Percentiles rank a stretch among this genome's conserved stretches.
Conservation (phyloP, 495 filamentous ascomycete genomes). For the Penicillium canariense region DNA sequence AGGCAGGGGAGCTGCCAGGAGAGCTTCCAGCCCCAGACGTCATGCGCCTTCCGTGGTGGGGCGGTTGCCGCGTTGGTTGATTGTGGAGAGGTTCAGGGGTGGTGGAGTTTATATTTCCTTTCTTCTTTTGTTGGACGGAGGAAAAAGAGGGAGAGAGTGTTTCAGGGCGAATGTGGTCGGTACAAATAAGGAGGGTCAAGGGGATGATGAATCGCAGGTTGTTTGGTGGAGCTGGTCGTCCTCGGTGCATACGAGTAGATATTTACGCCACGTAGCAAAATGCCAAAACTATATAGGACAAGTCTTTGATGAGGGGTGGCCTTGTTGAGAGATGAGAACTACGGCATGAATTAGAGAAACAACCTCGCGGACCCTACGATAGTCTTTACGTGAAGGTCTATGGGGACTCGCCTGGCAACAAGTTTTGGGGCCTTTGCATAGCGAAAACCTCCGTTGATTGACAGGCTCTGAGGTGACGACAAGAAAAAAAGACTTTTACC, state of each 20-base stretch:
- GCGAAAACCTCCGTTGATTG: too few relatives aligned
- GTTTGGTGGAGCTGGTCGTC: background rate
- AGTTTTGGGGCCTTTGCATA: too few relatives aligned
- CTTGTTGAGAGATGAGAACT: too few relatives aligned
- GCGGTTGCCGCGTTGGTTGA: slow-evolving; percentile 11
- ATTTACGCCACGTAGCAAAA: slow-evolving; percentile 7
- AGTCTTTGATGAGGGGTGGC: too few relatives aligned
- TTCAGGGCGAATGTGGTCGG: background rate
- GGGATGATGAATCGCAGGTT: too few relatives aligned
- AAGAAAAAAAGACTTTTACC: background rate
- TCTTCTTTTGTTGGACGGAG: too few relatives aligned
- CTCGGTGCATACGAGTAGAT: background rate
- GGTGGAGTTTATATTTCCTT: background rate
- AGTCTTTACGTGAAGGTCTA: too few relatives aligned
- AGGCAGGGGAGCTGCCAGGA: slow-evolving; percentile 14
- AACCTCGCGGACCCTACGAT: too few relatives aligned
- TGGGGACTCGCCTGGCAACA: too few relatives aligned
- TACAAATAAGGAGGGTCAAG: background rate
- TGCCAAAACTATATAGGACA: background rate
- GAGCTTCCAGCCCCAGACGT: slow-evolving; percentile 21
- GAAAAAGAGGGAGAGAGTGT: too few relatives aligned
- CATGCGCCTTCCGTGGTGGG: slow-evolving; percentile 25
- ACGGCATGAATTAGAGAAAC: too few relatives aligned
- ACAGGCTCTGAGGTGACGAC: background rate
- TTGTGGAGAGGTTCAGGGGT: slow-evolving; percentile 1